Evolutionary conservation across 352 stramenopile species (phyloP).

Genomic region (Pythium biforme): DNA sequence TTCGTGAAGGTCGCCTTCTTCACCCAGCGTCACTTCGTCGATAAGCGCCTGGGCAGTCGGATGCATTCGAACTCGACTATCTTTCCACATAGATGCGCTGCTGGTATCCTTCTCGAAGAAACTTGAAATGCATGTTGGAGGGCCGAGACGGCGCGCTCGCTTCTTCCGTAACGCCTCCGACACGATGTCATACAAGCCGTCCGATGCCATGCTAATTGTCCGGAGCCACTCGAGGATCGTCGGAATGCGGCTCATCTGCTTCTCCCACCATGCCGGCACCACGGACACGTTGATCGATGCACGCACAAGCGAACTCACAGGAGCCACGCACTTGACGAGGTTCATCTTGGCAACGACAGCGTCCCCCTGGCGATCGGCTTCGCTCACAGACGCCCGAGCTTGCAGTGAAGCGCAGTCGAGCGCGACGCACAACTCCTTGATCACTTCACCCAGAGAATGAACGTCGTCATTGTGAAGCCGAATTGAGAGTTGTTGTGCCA

Average conservation of each 20-base stretch:
- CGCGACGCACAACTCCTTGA: slow-evolving; percentile 59
- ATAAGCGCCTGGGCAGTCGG: slow-evolving; percentile 7
- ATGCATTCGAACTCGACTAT: slow-evolving; percentile 15
- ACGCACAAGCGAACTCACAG: slow-evolving; percentile 55
- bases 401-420: slow-evolving; percentile 54
- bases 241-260: slow-evolving; percentile 51
- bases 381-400: slow-evolving; percentile 46
- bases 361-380: slow-evolving; percentile 65
- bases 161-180: slow-evolving; percentile 61
- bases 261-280: slow-evolving; percentile 63
- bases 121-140: slow-evolving; percentile 35
- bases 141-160: slow-evolving; percentile 32
- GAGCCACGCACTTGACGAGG: slow-evolving; percentile 44
- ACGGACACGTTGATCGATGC: slow-evolving; percentile 75
- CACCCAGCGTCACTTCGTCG: background rate
- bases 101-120: background rate
- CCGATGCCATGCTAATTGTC: slow-evolving; percentile 61
- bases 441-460: slow-evolving; percentile 70
- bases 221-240: slow-evolving; percentile 73
- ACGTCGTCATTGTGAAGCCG: slow-evolving; percentile 88
- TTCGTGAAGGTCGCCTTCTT: background rate
- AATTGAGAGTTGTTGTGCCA: slow-evolving; percentile 38
- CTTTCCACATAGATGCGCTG: slow-evolving; percentile 12
- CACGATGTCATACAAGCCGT: slow-evolving; percentile 70
- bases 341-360: slow-evolving; percentile 38